phyloP scores from a whole-genome alignment of 2,329 filamentous ascomycete genomes.

The Colletotrichum camelliae region DNA sequence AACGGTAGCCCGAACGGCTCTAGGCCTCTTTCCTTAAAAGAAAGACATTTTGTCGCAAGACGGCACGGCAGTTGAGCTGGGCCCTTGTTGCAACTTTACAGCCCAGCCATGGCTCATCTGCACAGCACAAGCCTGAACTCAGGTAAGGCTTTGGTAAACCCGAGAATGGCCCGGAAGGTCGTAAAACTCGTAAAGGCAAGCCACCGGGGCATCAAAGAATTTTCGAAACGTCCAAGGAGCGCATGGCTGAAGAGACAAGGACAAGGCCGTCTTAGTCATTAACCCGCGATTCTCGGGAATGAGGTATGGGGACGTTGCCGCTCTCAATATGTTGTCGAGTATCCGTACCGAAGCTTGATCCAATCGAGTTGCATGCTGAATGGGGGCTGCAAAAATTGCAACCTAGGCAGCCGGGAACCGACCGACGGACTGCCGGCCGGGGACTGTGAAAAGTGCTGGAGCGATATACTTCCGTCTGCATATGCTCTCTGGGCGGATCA shows the following conservation, averaged over 20 bases:
- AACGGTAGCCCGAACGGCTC: not conserved
- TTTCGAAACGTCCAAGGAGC: not conserved
- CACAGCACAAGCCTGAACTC: not conserved
- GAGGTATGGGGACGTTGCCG: not conserved
- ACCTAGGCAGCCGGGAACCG: not conserved
- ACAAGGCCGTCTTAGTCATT: not conserved
- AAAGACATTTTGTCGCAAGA: not conserved
- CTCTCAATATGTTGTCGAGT: not conserved
- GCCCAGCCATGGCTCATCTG: not conserved
- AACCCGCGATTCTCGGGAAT: not conserved
- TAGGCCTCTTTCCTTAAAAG: not conserved
- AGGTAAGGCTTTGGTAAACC: not conserved
- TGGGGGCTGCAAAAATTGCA: not conserved
- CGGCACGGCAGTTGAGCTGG: not conserved
- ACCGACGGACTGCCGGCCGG: not conserved
- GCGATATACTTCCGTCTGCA: not conserved
- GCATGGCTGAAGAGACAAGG: not conserved
- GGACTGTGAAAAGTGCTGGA: not conserved
- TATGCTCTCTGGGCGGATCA: not conserved
- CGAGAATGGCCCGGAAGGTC: not conserved
- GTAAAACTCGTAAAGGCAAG: not conserved
- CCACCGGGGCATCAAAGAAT: not conserved
- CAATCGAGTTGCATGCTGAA: not conserved
- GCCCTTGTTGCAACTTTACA: not conserved
- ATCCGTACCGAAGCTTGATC: not conserved